A percentile compares a stretch with the other conserved stretches of the same genome.
These are phyloP conservation scores for Penicillium canescens DNA, from an alignment of 495 filamentous ascomycete species.

Conservation along the genomic window DNA sequence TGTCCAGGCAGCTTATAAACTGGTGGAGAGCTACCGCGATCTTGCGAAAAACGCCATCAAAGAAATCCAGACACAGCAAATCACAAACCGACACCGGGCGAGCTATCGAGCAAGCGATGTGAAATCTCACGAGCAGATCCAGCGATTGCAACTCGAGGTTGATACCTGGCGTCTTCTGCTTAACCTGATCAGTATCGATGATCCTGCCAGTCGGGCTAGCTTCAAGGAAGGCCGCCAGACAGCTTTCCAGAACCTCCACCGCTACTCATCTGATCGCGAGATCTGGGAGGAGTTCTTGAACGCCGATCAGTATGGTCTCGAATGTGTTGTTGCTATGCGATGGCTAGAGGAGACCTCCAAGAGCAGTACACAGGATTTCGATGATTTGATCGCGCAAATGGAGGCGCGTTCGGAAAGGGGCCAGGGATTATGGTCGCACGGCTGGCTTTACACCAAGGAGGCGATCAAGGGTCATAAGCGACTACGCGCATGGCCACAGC, in stretches of 20 bases:
- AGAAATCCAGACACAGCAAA: constrained; percentile 39
- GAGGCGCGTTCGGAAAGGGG: constrained; percentile 61
- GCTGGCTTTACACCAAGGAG: constrained; percentile 89
- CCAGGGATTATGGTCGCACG: constrained; percentile 70
- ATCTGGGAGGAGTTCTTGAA: constrained; percentile 65
- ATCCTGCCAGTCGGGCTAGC: constrained; percentile 35
- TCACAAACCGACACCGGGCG: constrained; percentile 35
- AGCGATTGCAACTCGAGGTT: constrained; percentile 66
- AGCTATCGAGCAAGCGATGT: constrained; percentile 30
- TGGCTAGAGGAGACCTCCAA: constrained; percentile 79
- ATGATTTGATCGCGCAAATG: constrained; percentile 70
- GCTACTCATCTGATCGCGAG: constrained; percentile 61
- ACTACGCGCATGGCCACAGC: constrained; percentile 61
- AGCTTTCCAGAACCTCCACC: constrained; percentile 50
- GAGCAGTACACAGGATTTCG: constrained; percentile 64
- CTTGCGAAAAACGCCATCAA: constrained; percentile 42
- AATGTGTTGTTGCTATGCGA: constrained; percentile 72
- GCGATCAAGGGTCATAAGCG: constrained; percentile 89
- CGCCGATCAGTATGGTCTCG: constrained; percentile 67
- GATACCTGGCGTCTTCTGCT: constrained; percentile 88
- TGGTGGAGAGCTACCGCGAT: constrained; percentile 45
- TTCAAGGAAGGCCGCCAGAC: constrained; percentile 38
- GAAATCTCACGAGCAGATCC: constrained; percentile 57
- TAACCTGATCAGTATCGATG: constrained; percentile 56
- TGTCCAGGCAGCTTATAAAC: constrained; percentile 43